Evolutionary conservation across 441 rosid genomes (phyloP), one percentile per base, ranked within the genome.

Genomic region (Gossypium lobatum): DNA sequence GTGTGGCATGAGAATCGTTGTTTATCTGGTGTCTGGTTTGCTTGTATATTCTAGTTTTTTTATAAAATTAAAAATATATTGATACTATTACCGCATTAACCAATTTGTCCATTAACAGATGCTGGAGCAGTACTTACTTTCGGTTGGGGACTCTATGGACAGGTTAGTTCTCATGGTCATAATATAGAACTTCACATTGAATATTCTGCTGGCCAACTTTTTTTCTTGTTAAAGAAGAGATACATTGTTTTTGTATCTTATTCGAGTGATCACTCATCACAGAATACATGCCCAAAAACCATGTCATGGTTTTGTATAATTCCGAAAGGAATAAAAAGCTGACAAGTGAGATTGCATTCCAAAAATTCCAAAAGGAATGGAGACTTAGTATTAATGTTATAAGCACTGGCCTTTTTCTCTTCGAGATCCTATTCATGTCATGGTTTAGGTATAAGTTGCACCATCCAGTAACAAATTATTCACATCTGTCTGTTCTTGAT

Each of bases 71-170:
- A 68, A 50, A 67, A 25, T 50, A n/a, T 17, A n/a, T 2, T 67
- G 72, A 8, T 46, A 1, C 25, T 34, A 67, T 50, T 50, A 48
- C 3, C 8, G 1, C 39, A 67, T 50, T n/a, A 67, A 70, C 59
- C 70, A 61, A 74, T 57, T 78, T 73, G 71, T 75, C 78, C 70
- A 5, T 80, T 61, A 70, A 64, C 90, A 95, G 99, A 95, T 88
- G 91, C 97, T 73, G 99, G 99, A 74, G 97, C 92, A 13, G 79
- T 96, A 25, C 93, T 96, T 70, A 83, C 97, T 34, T 96, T 96
- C 82, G 99, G 99, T 28, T 96, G 99, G 99, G 98, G 99, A 74
- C 97, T 92, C 77, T 93, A 96, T 72, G 98, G 99, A 83, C 99
- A 96, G 99, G 99, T 91, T 79, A 84, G 17, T 17, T 64, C 8